phyloP scores from a whole-genome alignment of 495 filamentous ascomycete species.

The Filosporella fistucella region DNA sequence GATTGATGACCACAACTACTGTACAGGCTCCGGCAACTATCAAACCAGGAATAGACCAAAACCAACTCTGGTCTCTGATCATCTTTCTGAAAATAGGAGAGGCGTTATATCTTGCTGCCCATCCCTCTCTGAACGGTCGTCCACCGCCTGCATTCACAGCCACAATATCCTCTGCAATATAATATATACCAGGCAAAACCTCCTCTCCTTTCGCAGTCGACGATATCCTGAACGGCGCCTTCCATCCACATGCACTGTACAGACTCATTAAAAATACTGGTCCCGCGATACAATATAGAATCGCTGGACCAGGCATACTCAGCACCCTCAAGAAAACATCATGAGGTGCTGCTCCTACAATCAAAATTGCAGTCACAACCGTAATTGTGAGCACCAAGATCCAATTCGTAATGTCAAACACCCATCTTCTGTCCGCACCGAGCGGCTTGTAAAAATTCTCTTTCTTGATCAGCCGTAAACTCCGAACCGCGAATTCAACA shows the following conservation, averaged over 20 bases:
- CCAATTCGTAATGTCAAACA: conserved; percentile 14
- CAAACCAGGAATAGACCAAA: conserved; percentile 10
- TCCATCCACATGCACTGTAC: too few species aligned
- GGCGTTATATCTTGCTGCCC: conserved; percentile 3
- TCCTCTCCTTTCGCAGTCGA: conserved; percentile 12
- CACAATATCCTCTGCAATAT: conserved; percentile 16
- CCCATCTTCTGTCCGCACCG: conserved; percentile 6
- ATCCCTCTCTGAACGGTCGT: conserved; percentile 6
- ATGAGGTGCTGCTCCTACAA: conserved; percentile 9
- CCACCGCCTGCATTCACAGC: conserved; percentile 12
- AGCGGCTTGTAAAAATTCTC: conserved; percentile 6
- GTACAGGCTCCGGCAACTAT: conserved; percentile 35
- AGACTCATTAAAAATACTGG: background rate
- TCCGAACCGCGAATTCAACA: conserved; percentile 9
- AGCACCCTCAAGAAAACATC: too few species aligned
- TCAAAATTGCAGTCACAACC: conserved; percentile 9
- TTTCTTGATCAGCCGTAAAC: conserved; percentile 6
- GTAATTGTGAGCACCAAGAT: conserved; percentile 13
- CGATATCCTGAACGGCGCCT: conserved; percentile 8
- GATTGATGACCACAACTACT: conserved; percentile 53
- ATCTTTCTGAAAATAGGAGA: conserved; percentile 8
- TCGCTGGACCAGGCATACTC: conserved; percentile 8
- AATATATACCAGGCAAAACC: conserved; percentile 10
- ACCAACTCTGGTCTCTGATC: conserved; percentile 12
- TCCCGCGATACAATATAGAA: background rate